Base-by-base conservation (phyloP, 495 filamentous ascomycete species). In the Aspergillus avenaceus region DNA sequence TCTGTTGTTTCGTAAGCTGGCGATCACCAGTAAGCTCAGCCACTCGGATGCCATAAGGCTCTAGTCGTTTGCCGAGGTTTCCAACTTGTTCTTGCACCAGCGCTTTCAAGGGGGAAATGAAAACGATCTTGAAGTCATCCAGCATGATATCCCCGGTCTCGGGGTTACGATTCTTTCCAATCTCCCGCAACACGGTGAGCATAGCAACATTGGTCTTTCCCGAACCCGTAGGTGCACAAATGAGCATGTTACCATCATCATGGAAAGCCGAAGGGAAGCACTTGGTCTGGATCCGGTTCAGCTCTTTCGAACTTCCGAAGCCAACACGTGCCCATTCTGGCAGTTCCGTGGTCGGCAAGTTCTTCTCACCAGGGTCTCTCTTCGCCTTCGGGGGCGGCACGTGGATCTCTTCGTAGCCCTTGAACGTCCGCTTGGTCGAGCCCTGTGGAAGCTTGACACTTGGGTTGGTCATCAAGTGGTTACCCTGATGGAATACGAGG, bases 181-280 rank as follows among this genome's bases (percentile, higher is more conserved):
- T 93, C 65, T 99, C 93, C 34, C 95, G 86, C 8, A 97, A 80
- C 47, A 99, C 96, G 5, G 91, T 83, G 31, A 99, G 79, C 95
- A 99, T 97, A 23, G 91, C 93, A 52, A 99, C 93, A 62, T 99
- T 99, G 9, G 93, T 99, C 72, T 99, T 99, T 60, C 93, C 93
- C 60, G 90, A 96, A 48, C 93, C 93, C 14, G 93, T 99, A 0
- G 93, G 93, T 4, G 93, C 93, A 69, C 93, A 99, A 57, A 99
- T 84, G 14, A 99, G 84, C 84, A 97, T 87, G 64, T 99, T 99
- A 1, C 88, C 91, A 71, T 99, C 93, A 51, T 96, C 88, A 41
- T 89, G 79, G 63, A 99, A 99, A 1, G 93, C 93, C 1, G 85
- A 79, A 2, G 91, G 89, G 60, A 81, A 99, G 61, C 92, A 97